Conservation (phyloP, 1,284 basidiomycete species). For the Ceratobasidium sp. region DNA sequence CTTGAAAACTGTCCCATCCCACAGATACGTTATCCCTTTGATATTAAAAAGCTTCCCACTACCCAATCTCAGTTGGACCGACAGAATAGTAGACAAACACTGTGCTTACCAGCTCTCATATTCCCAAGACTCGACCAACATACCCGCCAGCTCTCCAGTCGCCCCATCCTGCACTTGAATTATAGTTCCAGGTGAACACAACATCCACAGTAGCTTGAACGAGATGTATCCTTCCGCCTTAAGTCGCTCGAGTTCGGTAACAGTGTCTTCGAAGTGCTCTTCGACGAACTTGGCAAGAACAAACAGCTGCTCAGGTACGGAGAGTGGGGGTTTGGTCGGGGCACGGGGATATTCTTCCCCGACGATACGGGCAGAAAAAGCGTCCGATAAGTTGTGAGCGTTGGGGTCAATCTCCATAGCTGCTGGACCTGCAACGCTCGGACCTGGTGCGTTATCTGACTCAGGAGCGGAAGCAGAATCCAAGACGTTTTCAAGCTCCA, state of each 20-base stretch:
- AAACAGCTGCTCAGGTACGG: constrained; percentile 30
- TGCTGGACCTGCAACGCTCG: too few relatives aligned
- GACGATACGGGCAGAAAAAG: too few relatives aligned
- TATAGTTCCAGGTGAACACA: constrained; percentile 30
- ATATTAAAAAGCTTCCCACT: constrained; percentile 39
- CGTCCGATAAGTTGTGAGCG: too few relatives aligned
- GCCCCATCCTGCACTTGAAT: constrained; percentile 29
- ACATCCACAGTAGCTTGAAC: constrained; percentile 28
- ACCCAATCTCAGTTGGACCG: neutral
- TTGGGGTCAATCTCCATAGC: too few relatives aligned
- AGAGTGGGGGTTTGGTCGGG: neutral
- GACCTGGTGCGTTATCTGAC: too few relatives aligned
- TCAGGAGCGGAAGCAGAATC: too few relatives aligned
- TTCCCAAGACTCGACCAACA: constrained; percentile 37
- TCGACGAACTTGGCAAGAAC: constrained; percentile 36
- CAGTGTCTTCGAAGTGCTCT: constrained; percentile 32
- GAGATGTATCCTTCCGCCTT: constrained; percentile 41
- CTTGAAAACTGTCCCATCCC: constrained; percentile 42
- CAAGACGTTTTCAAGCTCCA: too few relatives aligned
- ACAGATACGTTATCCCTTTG: constrained; percentile 22
- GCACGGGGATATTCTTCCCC: neutral
- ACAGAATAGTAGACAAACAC: neutral
- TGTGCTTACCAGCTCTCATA: constrained; percentile 30
- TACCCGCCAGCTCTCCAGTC: constrained; percentile 17
- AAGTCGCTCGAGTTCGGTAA: constrained; percentile 33